A percentile compares a stretch with the other conserved stretches of the same genome.
phyloP scores from a whole-genome alignment of 306 rosid species.

The Arachis stenosperma region DNA sequence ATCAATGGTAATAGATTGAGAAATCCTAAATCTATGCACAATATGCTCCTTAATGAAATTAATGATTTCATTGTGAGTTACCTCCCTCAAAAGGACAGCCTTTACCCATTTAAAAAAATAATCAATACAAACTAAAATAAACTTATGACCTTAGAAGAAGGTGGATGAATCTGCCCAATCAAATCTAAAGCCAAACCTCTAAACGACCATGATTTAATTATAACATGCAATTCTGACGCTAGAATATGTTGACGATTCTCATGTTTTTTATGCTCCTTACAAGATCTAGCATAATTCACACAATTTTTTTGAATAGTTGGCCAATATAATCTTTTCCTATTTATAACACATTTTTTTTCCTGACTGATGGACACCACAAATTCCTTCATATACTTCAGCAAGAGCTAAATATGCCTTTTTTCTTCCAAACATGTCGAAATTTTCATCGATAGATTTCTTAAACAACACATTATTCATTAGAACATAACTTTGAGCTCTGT shows the following conservation, averaged over 20 bases:
- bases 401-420: not conserved
- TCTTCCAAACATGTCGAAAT: not conserved
- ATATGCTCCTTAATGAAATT: not conserved
- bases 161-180: not conserved
- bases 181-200: not conserved
- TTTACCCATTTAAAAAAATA: not conserved
- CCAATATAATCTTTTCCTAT: not conserved
- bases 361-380: not conserved
- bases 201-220: not conserved
- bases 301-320: not conserved
- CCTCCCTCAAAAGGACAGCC: not conserved
- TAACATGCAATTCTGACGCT: no score
- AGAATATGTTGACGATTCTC: not conserved
- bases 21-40: not conserved
- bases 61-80: not conserved
- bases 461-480: not conserved
- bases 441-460: not conserved
- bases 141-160: not conserved
- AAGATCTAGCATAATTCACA: not conserved
- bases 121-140: not conserved
- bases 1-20: not conserved
- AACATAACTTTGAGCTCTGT: not conserved
- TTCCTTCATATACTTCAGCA: not conserved
- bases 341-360: not conserved
- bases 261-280: not conserved